Percentiles rank a stretch among this genome's conserved stretches.
These are phyloP conservation scores for Daldinia caldariorum DNA, from an alignment of 495 filamentous ascomycete genomes.

Conservation along the genomic window DNA sequence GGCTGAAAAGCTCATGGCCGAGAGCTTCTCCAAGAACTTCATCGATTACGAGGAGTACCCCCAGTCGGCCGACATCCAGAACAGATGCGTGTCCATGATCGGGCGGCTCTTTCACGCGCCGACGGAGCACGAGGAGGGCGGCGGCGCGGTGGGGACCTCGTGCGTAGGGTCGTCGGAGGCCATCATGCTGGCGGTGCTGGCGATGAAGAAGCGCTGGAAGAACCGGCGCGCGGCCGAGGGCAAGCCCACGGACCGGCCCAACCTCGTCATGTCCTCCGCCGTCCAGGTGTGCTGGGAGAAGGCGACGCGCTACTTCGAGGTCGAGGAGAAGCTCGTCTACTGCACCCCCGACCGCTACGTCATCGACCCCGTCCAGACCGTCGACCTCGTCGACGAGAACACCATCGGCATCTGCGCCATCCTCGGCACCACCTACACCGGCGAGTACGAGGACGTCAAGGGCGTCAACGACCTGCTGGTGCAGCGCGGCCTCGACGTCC, in stretches of 20 bases:
- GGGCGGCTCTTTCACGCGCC: slow-evolving; percentile 86
- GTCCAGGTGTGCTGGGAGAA: slow-evolving; percentile 98
- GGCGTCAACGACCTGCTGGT: slow-evolving; percentile 84
- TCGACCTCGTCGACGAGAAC: slow-evolving; percentile 90
- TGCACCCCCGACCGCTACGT: slow-evolving; percentile 83
- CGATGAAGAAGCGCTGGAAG: slow-evolving; percentile 96
- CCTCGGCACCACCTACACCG: slow-evolving; percentile 92
- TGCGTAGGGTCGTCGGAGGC: slow-evolving; percentile 89
- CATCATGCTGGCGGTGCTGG: slow-evolving; percentile 87
- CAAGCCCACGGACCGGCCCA: slow-evolving; percentile 77
- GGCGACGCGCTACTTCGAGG: slow-evolving; percentile 91
- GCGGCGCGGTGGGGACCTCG: slow-evolving; percentile 80
- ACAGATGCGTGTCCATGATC: slow-evolving; percentile 93
- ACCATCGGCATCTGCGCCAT: slow-evolving; percentile 94
- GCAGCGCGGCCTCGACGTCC: slow-evolving; percentile 74
- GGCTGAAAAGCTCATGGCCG: slow-evolving; percentile 89
- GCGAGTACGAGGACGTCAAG: slow-evolving; percentile 93
- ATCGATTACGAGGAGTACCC: slow-evolving; percentile 95
- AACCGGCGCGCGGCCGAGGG: slow-evolving; percentile 81
- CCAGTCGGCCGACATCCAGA: slow-evolving; percentile 88
- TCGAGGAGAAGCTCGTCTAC: slow-evolving; percentile 89
- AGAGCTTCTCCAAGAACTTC: slow-evolving; percentile 91
- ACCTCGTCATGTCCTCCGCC: slow-evolving; percentile 91
- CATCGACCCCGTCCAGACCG: slow-evolving; percentile 85
- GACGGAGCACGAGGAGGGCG: slow-evolving; percentile 48